These are phyloP conservation scores for Rhamnella rubrinervis DNA, from an alignment of 331 rosid species.

Conservation along the genomic window DNA sequence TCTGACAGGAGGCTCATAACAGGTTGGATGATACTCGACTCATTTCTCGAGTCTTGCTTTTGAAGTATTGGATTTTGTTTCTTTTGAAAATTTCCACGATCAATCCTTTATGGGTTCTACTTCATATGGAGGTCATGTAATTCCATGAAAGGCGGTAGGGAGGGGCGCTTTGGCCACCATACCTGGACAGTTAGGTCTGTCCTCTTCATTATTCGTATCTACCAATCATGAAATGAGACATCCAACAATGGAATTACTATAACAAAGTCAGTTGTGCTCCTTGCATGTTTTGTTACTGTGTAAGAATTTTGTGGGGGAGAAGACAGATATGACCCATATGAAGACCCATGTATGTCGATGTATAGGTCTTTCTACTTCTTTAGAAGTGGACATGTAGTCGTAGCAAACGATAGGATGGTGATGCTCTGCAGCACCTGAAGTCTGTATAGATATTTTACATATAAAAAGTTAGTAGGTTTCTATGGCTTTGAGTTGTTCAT, in stretches of 20 bases:
- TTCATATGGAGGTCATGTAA: neutral
- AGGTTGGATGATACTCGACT: conserved; percentile 1
- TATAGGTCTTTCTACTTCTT: conserved; percentile 23
- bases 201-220: neutral
- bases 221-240: conserved; percentile 12
- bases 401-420: neutral
- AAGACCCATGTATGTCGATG: conserved; percentile 17
- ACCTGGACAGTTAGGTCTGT: neutral
- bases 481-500: no score
- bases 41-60: no score
- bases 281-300: neutral
- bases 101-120: conserved; percentile 10
- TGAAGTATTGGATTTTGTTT: neutral
- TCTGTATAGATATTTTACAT: conserved; percentile 21
- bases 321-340: conserved; percentile 16
- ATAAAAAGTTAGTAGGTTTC: no score
- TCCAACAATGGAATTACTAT: neutral
- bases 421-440: conserved; percentile 7
- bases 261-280: conserved; percentile 3
- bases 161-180: neutral
- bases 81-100: neutral
- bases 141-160: neutral
- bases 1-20: conserved; percentile 40
- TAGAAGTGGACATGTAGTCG: conserved; percentile 20
- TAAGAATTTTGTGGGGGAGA: neutral